phyloP scores from a whole-genome alignment of 441 rosid species.

The Populus tomentosa region DNA sequence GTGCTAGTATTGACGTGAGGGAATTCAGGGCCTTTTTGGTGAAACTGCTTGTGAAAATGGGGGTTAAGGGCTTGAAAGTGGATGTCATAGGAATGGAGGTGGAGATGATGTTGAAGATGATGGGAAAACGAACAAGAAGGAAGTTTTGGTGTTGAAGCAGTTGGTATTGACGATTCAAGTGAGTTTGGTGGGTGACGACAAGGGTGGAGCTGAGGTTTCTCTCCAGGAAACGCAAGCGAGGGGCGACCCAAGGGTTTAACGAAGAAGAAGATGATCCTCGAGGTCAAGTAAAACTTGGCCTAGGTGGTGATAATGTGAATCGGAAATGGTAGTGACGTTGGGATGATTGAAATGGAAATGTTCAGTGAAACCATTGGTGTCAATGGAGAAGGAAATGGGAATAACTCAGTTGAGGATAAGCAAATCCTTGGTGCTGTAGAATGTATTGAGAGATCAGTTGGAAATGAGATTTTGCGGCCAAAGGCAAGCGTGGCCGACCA shows the following conservation, averaged over 20 bases:
- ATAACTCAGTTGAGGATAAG: background rate
- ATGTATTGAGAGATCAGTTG: background rate
- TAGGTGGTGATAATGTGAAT: background rate
- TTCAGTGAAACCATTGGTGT: background rate
- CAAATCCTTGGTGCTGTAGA: background rate
- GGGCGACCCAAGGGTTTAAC: conserved; percentile 31
- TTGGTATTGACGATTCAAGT: conserved; percentile 1
- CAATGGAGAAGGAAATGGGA: background rate
- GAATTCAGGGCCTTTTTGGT: conserved; percentile 30
- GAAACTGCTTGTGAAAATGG: conserved; percentile 21
- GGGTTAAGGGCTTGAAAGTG: conserved; percentile 9
- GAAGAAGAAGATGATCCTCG: conserved; percentile 7
- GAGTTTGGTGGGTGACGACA: conserved; percentile 11
- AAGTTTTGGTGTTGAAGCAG: conserved; percentile 6
- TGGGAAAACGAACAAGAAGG: conserved; percentile 23
- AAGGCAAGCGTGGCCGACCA: conserved; percentile 12
- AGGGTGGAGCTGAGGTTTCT: conserved; percentile 1
- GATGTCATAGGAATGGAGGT: conserved; percentile 11
- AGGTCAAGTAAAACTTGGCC: conserved; percentile 11
- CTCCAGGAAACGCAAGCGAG: conserved; percentile 7
- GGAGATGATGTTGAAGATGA: conserved; percentile 11
- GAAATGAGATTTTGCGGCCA: background rate
- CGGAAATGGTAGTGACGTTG: background rate
- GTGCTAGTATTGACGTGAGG: conserved; percentile 23
- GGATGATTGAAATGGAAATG: background rate